Conservation (phyloP, 2,329 filamentous ascomycete genomes). For the Microdochium trichocladiopsis region DNA sequence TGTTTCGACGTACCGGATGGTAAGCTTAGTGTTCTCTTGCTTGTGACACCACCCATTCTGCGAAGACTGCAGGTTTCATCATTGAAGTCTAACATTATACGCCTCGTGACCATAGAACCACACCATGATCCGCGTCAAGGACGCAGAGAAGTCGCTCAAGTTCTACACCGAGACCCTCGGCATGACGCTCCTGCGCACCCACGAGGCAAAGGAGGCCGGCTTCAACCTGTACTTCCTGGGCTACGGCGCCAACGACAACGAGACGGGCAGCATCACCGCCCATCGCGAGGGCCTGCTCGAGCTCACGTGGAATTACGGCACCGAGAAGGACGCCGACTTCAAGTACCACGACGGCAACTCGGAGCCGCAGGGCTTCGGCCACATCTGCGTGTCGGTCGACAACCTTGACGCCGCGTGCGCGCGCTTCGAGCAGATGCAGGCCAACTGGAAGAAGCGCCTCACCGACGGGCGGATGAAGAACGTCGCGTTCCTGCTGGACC, state of each 20-base stretch:
- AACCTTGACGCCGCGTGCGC: slow-evolving; percentile 81
- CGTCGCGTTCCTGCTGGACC: slow-evolving; percentile 84
- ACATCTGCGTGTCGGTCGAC: slow-evolving; percentile 84
- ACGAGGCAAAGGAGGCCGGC: slow-evolving; percentile 59
- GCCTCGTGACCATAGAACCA: slow-evolving; percentile 53
- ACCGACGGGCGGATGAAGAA: slow-evolving; percentile 92
- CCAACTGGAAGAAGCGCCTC: slow-evolving; percentile 91
- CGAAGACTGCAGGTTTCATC: background rate
- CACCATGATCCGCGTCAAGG: slow-evolving; percentile 93
- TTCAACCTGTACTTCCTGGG: slow-evolving; percentile 95
- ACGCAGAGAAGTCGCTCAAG: slow-evolving; percentile 63
- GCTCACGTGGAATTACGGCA: slow-evolving; percentile 78
- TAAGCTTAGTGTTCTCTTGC: slow-evolving; percentile 15
- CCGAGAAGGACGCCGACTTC: slow-evolving; percentile 78
- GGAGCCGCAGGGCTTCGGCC: slow-evolving; percentile 88
- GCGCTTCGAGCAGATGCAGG: slow-evolving; percentile 69
- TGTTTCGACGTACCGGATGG: slow-evolving; percentile 65
- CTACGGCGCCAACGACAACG: slow-evolving; percentile 46
- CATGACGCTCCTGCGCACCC: slow-evolving; percentile 73
- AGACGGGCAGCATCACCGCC: slow-evolving; percentile 49
- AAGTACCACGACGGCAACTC: slow-evolving; percentile 90
- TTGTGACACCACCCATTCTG: background rate
- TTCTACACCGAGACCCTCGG: slow-evolving; percentile 85
- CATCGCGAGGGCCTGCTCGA: slow-evolving; percentile 80
- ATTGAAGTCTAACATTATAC: background rate